These are phyloP conservation scores for Kluyveromyces aestuarii DNA, from an alignment of 805 yeast species.

Conservation along the genomic window DNA sequence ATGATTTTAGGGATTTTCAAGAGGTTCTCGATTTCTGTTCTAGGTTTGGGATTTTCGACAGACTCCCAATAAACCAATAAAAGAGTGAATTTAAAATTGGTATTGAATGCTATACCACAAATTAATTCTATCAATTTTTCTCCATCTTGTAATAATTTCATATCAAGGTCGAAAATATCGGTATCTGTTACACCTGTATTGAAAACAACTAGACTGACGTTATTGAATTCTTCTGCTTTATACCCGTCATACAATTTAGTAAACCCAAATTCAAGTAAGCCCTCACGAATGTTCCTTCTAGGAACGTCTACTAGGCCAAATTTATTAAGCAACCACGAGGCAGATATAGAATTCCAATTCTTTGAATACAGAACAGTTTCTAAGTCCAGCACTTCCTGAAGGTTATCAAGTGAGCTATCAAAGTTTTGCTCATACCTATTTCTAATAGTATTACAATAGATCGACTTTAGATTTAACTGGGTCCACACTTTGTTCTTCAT, in stretches of 20 bases:
- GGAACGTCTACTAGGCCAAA: slow-evolving; percentile 16
- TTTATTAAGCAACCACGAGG: slow-evolving; percentile 27
- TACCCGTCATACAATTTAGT: slow-evolving; percentile 16
- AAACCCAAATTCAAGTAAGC: slow-evolving; percentile 10
- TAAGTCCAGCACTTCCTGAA: not conserved
- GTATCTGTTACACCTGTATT: slow-evolving; percentile 31
- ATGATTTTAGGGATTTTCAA: slow-evolving; percentile 24
- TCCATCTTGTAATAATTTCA: slow-evolving; percentile 27
- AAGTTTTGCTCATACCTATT: not conserved
- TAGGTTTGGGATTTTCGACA: slow-evolving; percentile 19
- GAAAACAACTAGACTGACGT: slow-evolving; percentile 29
- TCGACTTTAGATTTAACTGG: slow-evolving; percentile 33
- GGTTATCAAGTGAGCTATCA: slow-evolving; percentile 1
- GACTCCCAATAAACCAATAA: slow-evolving; percentile 34
- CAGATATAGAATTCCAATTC: slow-evolving; percentile 24
- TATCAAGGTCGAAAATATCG: slow-evolving; percentile 26
- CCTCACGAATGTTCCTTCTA: slow-evolving; percentile 2
- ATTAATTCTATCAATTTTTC: slow-evolving; percentile 29
- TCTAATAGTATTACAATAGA: slow-evolving; percentile 22
- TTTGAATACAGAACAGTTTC: slow-evolving; percentile 19
- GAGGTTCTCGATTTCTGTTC: slow-evolving; percentile 9
- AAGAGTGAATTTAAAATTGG: slow-evolving; percentile 27
- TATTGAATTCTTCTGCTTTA: slow-evolving; percentile 17
- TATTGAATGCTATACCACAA: slow-evolving; percentile 28
- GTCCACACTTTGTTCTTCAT: slow-evolving; percentile 38